Evolutionary conservation across 805 yeast genomes (phyloP), one percentile per base, ranked within the genome.

Genomic region (Yarrowia hollandica): DNA sequence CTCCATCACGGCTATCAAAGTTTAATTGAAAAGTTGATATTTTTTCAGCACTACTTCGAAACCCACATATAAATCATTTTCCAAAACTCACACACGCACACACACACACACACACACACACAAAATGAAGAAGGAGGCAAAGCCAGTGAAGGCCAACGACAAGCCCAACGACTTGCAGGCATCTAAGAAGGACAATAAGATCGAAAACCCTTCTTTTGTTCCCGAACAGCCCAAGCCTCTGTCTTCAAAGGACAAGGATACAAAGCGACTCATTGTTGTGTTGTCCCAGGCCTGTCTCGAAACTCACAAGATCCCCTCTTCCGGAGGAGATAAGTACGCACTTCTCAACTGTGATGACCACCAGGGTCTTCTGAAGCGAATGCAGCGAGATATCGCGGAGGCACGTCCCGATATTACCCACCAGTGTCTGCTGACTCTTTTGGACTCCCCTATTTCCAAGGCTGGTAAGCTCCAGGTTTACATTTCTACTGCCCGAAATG

Each of bases 341-440:
- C 75, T 94, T 62, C 79, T 94, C 68, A 94, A 94, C 76, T 94
- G 99, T 78, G 99, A 94, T 72, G 99, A 94, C 71, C 99, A 94
- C 72, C 99, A 94, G 75, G 97, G 97, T 14, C 77, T 92, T 56
- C 77, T 94, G 67, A 86, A 92, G 72, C 92, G 90, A 71, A 90
- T 92, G 96, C 96, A 96, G 57, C 83, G 98, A 70, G 98, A 94
- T 70, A 92, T 94, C 64, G 89, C 96, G 50, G 99, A 94, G 70
- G 98, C 97, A 7, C 84, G 99, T 73, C 99, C 99, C n/a, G 99
- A 94, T 72, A 94, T 94, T 68, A 94, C 99, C 41, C 99, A 94
- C 71, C 99, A 92, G 75, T 94, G 99, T 78, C 81, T 94, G 38
- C 79, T 94, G 73, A 92, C 99, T 3, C 78, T 94, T 64, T 78